These are phyloP conservation scores for Moesziomyces globuligerus DNA, from an alignment of 1,284 basidiomycete species.

Conservation along the genomic window DNA sequence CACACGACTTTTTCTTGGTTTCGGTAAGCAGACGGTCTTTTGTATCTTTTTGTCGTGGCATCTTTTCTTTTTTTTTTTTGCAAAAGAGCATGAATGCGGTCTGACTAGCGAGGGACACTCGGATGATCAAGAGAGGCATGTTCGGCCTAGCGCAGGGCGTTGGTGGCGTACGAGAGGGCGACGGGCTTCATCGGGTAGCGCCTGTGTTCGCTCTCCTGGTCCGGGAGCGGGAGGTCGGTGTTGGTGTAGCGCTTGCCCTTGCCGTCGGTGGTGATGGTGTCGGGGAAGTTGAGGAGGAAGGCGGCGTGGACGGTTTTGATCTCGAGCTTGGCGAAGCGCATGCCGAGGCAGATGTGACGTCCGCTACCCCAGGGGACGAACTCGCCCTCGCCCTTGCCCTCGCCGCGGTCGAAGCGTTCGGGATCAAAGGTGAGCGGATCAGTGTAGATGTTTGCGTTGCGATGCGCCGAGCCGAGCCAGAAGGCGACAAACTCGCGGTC, in stretches of 20 bases:
- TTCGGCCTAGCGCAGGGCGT: slow-evolving; percentile 9
- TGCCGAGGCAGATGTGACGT: slow-evolving; percentile 45
- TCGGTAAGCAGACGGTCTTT: too few relatives aligned
- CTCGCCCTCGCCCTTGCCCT: slow-evolving; percentile 41
- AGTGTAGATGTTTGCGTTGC: slow-evolving; percentile 38
- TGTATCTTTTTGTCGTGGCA: not conserved
- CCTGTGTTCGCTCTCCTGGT: slow-evolving; percentile 46
- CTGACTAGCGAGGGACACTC: not conserved
- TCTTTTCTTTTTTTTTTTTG: not conserved
- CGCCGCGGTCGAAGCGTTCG: slow-evolving; percentile 30
- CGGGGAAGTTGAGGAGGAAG: slow-evolving; percentile 34
- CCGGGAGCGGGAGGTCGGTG: slow-evolving; percentile 23
- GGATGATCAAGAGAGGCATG: not conserved
- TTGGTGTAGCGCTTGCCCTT: slow-evolving; percentile 6
- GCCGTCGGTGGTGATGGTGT: slow-evolving; percentile 12
- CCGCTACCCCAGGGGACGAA: slow-evolving; percentile 53
- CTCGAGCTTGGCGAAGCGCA: slow-evolving; percentile 52
- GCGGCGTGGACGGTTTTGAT: slow-evolving; percentile 34
- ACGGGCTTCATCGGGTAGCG: slow-evolving; percentile 38
- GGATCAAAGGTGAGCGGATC: slow-evolving; percentile 48
- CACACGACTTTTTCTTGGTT: too few relatives aligned
- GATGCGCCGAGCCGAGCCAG: slow-evolving; percentile 43
- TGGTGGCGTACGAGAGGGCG: slow-evolving; percentile 16
- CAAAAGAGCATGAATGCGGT: not conserved
- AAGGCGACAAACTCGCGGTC: slow-evolving; percentile 39